phyloP scores from a whole-genome alignment of 1,284 basidiomycete genomes.

The Phlebopus sp. region DNA sequence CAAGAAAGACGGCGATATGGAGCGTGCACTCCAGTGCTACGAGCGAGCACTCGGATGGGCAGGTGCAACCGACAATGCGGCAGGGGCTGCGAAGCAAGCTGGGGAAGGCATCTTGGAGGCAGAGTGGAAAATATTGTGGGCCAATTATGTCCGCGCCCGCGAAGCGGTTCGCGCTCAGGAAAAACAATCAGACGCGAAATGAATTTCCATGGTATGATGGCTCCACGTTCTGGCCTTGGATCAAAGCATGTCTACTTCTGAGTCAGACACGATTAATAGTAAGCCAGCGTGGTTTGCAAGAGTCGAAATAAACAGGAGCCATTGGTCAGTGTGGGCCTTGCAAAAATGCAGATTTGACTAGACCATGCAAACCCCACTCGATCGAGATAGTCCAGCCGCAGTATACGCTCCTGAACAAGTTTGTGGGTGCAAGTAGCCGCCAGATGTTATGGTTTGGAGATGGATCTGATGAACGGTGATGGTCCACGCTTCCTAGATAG shows the following conservation, averaged over 20 bases:
- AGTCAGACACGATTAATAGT: background rate
- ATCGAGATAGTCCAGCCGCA: too few species aligned
- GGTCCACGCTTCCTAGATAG: too few species aligned
- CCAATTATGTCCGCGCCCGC: slow-evolving; percentile 45
- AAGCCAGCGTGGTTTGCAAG: too few species aligned
- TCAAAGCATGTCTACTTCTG: background rate
- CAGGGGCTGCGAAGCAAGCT: slow-evolving; percentile 37
- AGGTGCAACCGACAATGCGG: slow-evolving; percentile 40
- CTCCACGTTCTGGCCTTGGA: background rate
- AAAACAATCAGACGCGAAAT: slow-evolving; percentile 1
- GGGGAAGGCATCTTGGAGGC: slow-evolving; percentile 51
- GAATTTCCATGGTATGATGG: background rate
- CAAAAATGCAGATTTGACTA: too few species aligned
- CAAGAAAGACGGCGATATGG: slow-evolving; percentile 34
- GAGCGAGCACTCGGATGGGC: slow-evolving; percentile 65
- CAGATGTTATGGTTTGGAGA: too few species aligned
- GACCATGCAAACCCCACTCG: too few species aligned
- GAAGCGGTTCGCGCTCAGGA: slow-evolving; percentile 13
- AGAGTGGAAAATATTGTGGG: slow-evolving; percentile 56
- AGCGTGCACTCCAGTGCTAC: slow-evolving; percentile 51
- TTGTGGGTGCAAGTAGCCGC: too few species aligned
- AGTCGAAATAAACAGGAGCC: too few species aligned
- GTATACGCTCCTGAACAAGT: too few species aligned
- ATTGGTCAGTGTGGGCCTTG: too few species aligned
- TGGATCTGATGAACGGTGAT: too few species aligned